Percentiles rank a stretch among this genome's conserved stretches.
phyloP scores from a whole-genome alignment of 2,329 filamentous ascomycete genomes.

The Aspergillus arachidicola region DNA sequence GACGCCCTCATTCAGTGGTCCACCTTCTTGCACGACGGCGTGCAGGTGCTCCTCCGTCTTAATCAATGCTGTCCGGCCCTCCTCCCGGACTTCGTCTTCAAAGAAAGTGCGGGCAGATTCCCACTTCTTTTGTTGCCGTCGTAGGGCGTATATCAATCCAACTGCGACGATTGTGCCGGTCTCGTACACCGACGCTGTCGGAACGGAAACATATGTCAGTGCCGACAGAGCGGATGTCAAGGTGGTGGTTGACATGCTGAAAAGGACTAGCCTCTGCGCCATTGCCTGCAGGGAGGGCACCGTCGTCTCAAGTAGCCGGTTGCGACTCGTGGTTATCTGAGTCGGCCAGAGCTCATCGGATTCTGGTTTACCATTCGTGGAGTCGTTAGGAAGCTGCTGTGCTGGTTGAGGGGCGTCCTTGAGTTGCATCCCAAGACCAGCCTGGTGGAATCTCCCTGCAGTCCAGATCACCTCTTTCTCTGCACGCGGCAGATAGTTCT shows the following conservation, averaged over 20 bases:
- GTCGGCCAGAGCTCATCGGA: conserved; percentile 64
- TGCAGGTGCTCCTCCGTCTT: conserved; percentile 56
- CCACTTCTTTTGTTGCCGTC: conserved; percentile 63
- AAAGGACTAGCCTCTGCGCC: conserved; percentile 73
- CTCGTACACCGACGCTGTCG: conserved; percentile 57
- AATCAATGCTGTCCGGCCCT: conserved; percentile 58
- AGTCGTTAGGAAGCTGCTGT: conserved; percentile 4
- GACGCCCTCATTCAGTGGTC: conserved; percentile 37
- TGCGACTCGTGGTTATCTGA: conserved; percentile 72
- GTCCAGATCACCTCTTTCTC: conserved; percentile 84
- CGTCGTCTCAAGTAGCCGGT: conserved; percentile 65
- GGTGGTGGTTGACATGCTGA: conserved; percentile 73
- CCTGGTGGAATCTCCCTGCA: conserved; percentile 72
- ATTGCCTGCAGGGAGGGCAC: conserved; percentile 72
- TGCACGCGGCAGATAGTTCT: conserved; percentile 74
- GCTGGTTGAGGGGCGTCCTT: conserved; percentile 1
- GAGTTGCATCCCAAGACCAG: conserved; percentile 52
- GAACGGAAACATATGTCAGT: conserved; percentile 58
- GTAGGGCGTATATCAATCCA: conserved; percentile 59
- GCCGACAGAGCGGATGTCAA: conserved; percentile 60
- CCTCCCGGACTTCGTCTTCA: conserved; percentile 57
- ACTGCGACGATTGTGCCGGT: conserved; percentile 62
- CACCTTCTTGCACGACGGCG: conserved; percentile 49
- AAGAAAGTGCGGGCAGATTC: conserved; percentile 55
- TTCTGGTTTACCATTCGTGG: background rate